Evolutionary conservation across 2,329 filamentous ascomycete genomes (phyloP), one percentile per base, ranked within the genome.

Genomic region (Apiospora rasikravindrae): DNA sequence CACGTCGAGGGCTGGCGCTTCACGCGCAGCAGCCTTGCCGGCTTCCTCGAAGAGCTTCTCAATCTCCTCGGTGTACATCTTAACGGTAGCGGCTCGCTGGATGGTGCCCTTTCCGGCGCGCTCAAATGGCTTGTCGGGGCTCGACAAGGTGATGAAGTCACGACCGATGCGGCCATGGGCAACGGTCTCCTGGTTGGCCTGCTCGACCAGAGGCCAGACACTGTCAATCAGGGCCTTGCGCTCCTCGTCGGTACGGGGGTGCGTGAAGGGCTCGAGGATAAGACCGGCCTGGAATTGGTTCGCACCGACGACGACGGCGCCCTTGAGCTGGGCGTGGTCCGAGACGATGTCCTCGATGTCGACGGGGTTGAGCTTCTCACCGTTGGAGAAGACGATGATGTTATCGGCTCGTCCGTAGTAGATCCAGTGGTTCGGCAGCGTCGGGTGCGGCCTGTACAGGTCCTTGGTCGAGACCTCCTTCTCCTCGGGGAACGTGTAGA

Each of bases 361-460:
- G 4, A 84, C 77, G 0, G 85, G 85, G 73, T 88, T 88, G 7
- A 88, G 75, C 76, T 88, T 88, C 78, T 87, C 85, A 40, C 86
- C 86, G 66, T 84, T 87, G 2, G 82, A 84, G 49, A 88, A 83
- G 19, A 88, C 85, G 24, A 88, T 84, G 61, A 88, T 79, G 73
- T 86, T 84, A 71, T 88, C 86, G 0, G 78, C 77, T 1, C 83
- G 78, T 1, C 83, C 82, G 29, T 78, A 75, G 44, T 83, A 82
- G 11, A 78, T 75, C 83, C 83, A 86, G 73, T 82, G 77, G 61
- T 84, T 75, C 0, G 80, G 79, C 8, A 81, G 69, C 0, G 80
- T 81, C 0, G 84, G 84, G 69, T 86, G 84, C 19, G 75, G 78
- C 47, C 76, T 80, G 76, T 82, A 87, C 22, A 88, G 74, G 70